Percentiles rank a stretch among this genome's conserved stretches.
phyloP scores from a whole-genome alignment of 2,329 filamentous ascomycete species.

The Aspergillus puulaauensis region DNA sequence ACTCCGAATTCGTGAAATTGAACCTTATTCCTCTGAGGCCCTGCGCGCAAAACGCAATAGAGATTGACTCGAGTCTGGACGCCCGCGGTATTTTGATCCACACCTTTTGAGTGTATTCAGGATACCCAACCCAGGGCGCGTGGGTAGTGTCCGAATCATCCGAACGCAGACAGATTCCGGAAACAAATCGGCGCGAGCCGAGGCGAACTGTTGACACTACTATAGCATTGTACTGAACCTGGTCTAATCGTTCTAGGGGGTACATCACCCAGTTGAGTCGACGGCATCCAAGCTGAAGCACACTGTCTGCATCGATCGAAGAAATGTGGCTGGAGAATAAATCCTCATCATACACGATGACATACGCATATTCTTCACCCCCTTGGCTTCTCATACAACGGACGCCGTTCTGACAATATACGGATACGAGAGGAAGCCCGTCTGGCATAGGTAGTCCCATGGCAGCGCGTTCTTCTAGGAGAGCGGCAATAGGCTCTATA shows the following conservation, averaged over 20 bases:
- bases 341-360: too few relatives aligned
- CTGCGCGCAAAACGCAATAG: constrained; percentile 5
- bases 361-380: too few relatives aligned
- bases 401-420: too few relatives aligned
- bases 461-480: constrained; percentile 3
- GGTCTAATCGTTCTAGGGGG: too few relatives aligned
- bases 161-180: constrained; percentile 1
- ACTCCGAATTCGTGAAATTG: background rate
- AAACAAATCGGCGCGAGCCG: constrained; percentile 7
- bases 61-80: background rate
- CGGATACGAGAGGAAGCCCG: background rate
- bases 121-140: constrained; percentile 4
- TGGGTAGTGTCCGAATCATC: background rate
- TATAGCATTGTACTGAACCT: background rate
- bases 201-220: constrained; percentile 10
- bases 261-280: too few relatives aligned
- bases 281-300: background rate
- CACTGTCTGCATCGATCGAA: background rate
- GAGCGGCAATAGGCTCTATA: constrained; percentile 13
- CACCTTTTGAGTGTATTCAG: background rate
- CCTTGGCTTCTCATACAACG: too few relatives aligned
- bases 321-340: constrained; percentile 2
- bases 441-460: background rate
- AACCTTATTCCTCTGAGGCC: constrained; percentile 10
- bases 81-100: background rate